A percentile compares a stretch with the other conserved stretches of the same genome.
These are phyloP conservation scores for Podila minutissima DNA, from an alignment of 192 early-diverging fungal genomes.

Conservation along the genomic window DNA sequence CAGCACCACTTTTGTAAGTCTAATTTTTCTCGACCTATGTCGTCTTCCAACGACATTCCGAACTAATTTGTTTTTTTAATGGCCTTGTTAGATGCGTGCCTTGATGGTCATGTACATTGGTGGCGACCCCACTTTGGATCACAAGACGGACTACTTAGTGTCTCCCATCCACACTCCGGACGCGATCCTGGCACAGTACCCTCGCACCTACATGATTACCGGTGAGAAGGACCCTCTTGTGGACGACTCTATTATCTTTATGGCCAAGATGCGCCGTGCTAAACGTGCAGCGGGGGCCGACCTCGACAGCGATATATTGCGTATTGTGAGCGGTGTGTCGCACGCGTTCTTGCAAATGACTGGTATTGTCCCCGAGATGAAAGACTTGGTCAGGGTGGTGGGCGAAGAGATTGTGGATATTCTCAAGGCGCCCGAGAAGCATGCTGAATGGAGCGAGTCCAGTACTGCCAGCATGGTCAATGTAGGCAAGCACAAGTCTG, in stretches of 20 bases:
- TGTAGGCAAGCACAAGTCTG: neutral
- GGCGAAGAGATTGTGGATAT: conserved; percentile 53
- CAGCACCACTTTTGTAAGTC: conserved; percentile 74
- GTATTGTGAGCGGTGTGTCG: conserved; percentile 78
- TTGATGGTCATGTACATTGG: conserved; percentile 89
- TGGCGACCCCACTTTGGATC: conserved; percentile 78
- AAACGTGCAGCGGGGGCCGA: conserved; percentile 59
- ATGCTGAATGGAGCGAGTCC: conserved; percentile 7
- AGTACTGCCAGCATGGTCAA: conserved; percentile 11
- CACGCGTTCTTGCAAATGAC: conserved; percentile 77
- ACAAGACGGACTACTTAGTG: conserved; percentile 85
- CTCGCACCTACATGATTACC: conserved; percentile 88
- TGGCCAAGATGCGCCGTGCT: conserved; percentile 84
- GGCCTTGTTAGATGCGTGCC: conserved; percentile 63
- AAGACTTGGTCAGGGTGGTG: conserved; percentile 52
- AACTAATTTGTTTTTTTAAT: conserved; percentile 5
- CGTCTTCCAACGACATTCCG: neutral
- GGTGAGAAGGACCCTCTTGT: conserved; percentile 98
- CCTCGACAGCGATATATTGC: conserved; percentile 50
- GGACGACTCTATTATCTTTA: conserved; percentile 95
- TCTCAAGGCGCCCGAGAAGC: conserved; percentile 2
- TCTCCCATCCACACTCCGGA: conserved; percentile 89
- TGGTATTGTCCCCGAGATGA: conserved; percentile 76
- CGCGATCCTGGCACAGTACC: conserved; percentile 87
- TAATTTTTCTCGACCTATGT: neutral